phyloP scores from a whole-genome alignment of 176 grass and related monocot species.

The Eleusine coracana region DNA sequence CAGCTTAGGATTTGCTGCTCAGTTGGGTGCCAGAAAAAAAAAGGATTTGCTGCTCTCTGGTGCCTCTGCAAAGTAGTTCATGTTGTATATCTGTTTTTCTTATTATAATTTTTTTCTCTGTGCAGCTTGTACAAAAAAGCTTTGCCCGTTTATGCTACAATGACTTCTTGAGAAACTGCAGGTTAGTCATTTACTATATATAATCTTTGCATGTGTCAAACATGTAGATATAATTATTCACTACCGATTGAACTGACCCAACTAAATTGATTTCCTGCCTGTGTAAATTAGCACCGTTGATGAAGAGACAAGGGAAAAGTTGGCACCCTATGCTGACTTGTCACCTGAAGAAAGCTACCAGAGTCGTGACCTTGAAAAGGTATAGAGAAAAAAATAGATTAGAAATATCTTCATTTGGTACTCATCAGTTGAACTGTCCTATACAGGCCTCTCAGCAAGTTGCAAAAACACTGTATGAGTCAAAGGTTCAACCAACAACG shows the following conservation, averaged over 20 bases:
- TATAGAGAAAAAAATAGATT: constrained; percentile 30
- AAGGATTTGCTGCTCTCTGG: neutral
- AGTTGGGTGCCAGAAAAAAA: neutral
- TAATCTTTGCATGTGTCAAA: neutral
- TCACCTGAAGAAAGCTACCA: constrained; percentile 87
- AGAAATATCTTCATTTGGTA: neutral
- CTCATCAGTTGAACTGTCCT: neutral
- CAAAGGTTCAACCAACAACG: constrained; percentile 84
- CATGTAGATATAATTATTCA: neutral
- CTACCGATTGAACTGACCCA: neutral
- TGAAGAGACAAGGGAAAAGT: constrained; percentile 69
- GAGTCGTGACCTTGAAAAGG: constrained; percentile 90
- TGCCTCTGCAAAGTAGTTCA: constrained; percentile 1
- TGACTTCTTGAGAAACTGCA: constrained; percentile 81
- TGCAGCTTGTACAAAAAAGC: constrained; percentile 95
- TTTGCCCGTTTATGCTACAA: constrained; percentile 92
- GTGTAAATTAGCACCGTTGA: constrained; percentile 58
- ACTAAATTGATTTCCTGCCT: neutral
- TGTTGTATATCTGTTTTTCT: neutral
- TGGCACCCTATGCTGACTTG: constrained; percentile 63
- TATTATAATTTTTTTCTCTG: neutral
- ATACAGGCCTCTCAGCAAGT: constrained; percentile 91
- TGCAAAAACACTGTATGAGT: constrained; percentile 76
- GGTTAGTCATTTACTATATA: constrained; percentile 26
- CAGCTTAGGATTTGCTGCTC: neutral